Evolutionary conservation across 164 flowering plant species (phyloP).

Genomic region (Macadamia tetraphylla): DNA sequence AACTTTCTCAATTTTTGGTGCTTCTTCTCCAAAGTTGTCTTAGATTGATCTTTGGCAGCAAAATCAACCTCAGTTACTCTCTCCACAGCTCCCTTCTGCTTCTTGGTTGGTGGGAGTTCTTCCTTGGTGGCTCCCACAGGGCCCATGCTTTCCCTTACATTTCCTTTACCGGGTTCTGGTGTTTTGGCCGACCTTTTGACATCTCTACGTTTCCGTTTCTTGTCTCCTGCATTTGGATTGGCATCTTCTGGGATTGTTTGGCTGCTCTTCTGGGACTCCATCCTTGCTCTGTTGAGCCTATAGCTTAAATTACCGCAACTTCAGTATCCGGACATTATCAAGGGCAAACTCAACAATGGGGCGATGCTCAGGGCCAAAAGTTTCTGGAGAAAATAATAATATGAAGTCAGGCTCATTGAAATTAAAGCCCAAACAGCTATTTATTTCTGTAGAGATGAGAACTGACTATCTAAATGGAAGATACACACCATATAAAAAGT

Average conservation of each 20-base stretch:
- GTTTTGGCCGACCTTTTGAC: slow-evolving; percentile 12
- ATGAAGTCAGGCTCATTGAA: neutral
- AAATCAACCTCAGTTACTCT: no score
- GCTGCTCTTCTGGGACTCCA: slow-evolving; percentile 14
- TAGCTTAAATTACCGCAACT: slow-evolving; percentile 39
- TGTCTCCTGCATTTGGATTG: slow-evolving; percentile 10
- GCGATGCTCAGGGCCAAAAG: slow-evolving; percentile 76
- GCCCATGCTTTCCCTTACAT: slow-evolving; percentile 14
- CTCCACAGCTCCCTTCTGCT: no score
- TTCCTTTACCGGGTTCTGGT: slow-evolving; percentile 13
- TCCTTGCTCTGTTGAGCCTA: slow-evolving; percentile 29
- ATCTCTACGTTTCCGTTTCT: slow-evolving; percentile 26
- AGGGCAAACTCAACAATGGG: slow-evolving; percentile 92
- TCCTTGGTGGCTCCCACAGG: slow-evolving; percentile 7
- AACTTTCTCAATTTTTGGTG: slow-evolving; percentile 11
- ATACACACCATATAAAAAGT: no score
- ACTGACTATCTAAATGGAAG: no score
- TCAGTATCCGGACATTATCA: slow-evolving; percentile 64
- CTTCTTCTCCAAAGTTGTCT: slow-evolving; percentile 16
- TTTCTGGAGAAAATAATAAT: slow-evolving; percentile 35
- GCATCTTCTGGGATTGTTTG: slow-evolving; percentile 17
- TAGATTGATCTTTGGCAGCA: slow-evolving; percentile 9
- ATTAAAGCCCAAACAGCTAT: neutral
- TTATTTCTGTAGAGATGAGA: neutral
- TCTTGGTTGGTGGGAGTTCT: slow-evolving; percentile 6